These are phyloP conservation scores for Cryptosporidium tyzzeri DNA, from an alignment of 169 alveolate genomes.

Conservation along the genomic window DNA sequence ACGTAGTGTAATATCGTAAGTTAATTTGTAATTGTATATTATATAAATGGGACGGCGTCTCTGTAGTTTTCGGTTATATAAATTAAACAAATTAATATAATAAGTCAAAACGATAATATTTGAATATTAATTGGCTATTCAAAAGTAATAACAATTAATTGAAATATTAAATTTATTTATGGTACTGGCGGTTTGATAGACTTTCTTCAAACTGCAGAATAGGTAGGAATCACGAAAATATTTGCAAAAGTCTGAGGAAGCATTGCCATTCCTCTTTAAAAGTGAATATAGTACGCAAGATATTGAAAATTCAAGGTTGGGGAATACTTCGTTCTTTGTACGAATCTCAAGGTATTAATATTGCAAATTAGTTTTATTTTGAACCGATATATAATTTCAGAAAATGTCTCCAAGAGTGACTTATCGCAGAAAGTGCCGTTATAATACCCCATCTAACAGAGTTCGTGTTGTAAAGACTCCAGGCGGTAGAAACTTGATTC, in stretches of 20 bases:
- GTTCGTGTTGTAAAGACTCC: slow-evolving; percentile 91
- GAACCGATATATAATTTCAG: slow-evolving; percentile 10
- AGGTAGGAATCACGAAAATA: not conserved
- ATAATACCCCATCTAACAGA: slow-evolving; percentile 89
- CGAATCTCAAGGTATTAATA: not conserved
- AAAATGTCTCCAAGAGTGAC: slow-evolving; percentile 89
- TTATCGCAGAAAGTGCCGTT: slow-evolving; percentile 88
- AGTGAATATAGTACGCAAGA: not conserved
- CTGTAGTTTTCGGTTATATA: slow-evolving; percentile 1
- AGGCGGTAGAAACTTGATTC: slow-evolving; percentile 85
- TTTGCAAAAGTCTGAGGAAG: not conserved
- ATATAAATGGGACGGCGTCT: slow-evolving; percentile 77
- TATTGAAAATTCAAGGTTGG: not conserved
- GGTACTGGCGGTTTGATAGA: not conserved
- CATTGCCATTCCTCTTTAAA: not conserved
- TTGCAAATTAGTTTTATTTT: not conserved
- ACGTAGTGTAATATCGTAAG: not conserved
- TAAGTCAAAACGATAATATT: not conserved
- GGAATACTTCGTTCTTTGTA: not conserved
- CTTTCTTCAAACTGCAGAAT: not conserved
- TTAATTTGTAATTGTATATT: not conserved
- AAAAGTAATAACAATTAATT: not conserved
- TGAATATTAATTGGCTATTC: not conserved
- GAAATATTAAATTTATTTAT: not conserved
- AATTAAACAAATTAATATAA: not conserved